A percentile compares a stretch with the other conserved stretches of the same genome.
Conservation (phyloP, 495 filamentous ascomycete genomes). For the Tuber brumale region DNA sequence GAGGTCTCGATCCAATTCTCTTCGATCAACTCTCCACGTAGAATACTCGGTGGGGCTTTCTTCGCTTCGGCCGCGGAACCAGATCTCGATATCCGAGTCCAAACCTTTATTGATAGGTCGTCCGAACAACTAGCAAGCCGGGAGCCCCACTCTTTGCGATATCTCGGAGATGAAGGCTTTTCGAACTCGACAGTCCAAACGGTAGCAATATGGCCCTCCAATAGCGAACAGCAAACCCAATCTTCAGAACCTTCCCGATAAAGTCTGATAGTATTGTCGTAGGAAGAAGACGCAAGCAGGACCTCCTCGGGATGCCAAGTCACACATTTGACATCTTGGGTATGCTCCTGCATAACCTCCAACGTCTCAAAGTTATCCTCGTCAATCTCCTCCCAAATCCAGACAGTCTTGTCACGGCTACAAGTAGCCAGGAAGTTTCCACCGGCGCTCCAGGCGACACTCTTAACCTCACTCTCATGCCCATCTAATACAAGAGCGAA, state of each 20-base stretch:
- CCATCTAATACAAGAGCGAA: slow-evolving; percentile 84
- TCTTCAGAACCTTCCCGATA: slow-evolving; percentile 89
- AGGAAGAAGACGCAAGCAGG: slow-evolving; percentile 75
- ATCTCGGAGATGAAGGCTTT: slow-evolving; percentile 48
- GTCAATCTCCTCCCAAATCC: slow-evolving; percentile 93
- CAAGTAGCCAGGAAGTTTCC: slow-evolving; percentile 84
- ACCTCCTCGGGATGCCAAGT: slow-evolving; percentile 75
- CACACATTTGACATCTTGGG: slow-evolving; percentile 88
- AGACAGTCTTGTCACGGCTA: slow-evolving; percentile 87
- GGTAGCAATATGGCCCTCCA: slow-evolving; percentile 69
- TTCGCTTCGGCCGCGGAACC: slow-evolving; percentile 36
- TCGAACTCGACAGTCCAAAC: slow-evolving; percentile 86
- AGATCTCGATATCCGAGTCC: slow-evolving; percentile 51
- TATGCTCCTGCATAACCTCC: slow-evolving; percentile 87
- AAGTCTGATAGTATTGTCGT: slow-evolving; percentile 83
- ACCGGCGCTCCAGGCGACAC: slow-evolving; percentile 68
- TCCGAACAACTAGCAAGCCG: slow-evolving; percentile 72
- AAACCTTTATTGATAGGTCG: slow-evolving; percentile 68
- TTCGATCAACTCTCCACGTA: slow-evolving; percentile 60
- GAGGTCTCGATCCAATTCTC: slow-evolving; percentile 76
- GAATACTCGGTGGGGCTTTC: slow-evolving; percentile 66
- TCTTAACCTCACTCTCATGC: slow-evolving; percentile 90
- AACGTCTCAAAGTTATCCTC: slow-evolving; percentile 95
- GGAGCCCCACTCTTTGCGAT: slow-evolving; percentile 41
- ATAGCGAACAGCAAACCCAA: slow-evolving; percentile 80